Evolutionary conservation across 768 basidiomycete species (phyloP).

Genomic region (Lentinula edodes): DNA sequence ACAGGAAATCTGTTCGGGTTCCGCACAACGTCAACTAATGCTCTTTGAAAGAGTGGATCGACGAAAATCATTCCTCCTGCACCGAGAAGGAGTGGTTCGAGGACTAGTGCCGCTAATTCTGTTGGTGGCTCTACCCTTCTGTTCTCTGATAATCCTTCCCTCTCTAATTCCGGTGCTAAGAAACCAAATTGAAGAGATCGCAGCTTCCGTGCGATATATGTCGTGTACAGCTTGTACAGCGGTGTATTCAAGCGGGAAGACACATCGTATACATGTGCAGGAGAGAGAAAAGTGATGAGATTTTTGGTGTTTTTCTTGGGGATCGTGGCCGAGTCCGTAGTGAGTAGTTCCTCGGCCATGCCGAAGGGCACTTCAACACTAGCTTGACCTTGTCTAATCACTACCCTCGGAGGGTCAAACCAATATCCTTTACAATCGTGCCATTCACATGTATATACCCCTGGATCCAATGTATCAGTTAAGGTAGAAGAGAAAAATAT

Average conservation of each 20-base stretch:
- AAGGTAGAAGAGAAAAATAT: background rate
- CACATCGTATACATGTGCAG: constrained; percentile 69
- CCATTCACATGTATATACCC: constrained; percentile 95
- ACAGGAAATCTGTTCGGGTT: constrained; percentile 26
- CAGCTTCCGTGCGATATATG: constrained; percentile 43
- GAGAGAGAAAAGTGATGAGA: constrained; percentile 24
- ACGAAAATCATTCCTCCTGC: constrained; percentile 98
- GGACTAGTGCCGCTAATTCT: constrained; percentile 67
- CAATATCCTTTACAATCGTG: constrained; percentile 88
- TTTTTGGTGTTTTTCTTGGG: constrained; percentile 16
- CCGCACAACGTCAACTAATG: constrained; percentile 80
- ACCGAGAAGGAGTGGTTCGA: constrained; percentile 92
- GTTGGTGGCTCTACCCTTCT: constrained; percentile 8
- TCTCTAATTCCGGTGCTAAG: background rate
- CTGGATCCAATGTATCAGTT: background rate
- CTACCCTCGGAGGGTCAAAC: constrained; percentile 85
- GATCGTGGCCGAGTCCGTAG: constrained; percentile 24
- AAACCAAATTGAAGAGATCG: background rate
- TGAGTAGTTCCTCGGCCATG: background rate
- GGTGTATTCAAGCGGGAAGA: constrained; percentile 48
- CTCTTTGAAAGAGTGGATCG: constrained; percentile 91
- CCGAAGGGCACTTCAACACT: constrained; percentile 46
- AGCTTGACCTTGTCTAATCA: constrained; percentile 55
- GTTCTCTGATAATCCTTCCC: background rate
- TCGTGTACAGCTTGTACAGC: constrained; percentile 60